phyloP scores from a whole-genome alignment of 106 monocot species.

The Chionographis japonica region DNA sequence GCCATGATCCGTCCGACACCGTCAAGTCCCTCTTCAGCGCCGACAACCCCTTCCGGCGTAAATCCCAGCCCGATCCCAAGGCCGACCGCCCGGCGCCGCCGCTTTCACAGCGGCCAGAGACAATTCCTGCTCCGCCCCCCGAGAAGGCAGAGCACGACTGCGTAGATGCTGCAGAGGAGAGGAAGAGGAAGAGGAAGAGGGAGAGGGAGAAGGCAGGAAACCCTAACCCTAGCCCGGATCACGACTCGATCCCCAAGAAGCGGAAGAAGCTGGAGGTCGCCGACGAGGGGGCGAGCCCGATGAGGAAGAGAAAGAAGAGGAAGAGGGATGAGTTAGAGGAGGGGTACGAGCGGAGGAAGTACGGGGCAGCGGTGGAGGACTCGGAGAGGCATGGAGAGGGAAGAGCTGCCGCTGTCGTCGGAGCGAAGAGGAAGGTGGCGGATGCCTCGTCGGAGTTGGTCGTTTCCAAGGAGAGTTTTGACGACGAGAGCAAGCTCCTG shows the following conservation, averaged over 20 bases:
- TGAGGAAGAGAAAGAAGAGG: slow-evolving; percentile 47
- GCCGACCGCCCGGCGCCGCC: neutral
- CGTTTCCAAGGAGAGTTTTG: slow-evolving; percentile 42
- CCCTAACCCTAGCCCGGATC: neutral
- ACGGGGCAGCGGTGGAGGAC: slow-evolving; percentile 13
- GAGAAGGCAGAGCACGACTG: neutral
- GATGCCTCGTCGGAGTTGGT: slow-evolving; percentile 21
- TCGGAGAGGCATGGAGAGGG: slow-evolving; percentile 9
- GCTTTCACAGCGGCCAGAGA: neutral
- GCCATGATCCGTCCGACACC: neutral
- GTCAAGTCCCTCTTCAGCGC: slow-evolving; percentile 65
- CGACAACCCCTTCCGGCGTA: slow-evolving; percentile 92
- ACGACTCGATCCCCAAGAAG: slow-evolving; percentile 7
- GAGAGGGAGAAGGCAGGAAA: slow-evolving; percentile 14
- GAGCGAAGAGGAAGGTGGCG: slow-evolving; percentile 77
- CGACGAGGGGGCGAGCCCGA: slow-evolving; percentile 5
- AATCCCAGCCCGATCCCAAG: slow-evolving; percentile 24
- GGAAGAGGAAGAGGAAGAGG: slow-evolving; percentile 43
- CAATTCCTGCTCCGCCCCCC: no score
- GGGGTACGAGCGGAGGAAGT: slow-evolving; percentile 39
- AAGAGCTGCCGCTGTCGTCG: slow-evolving; percentile 20
- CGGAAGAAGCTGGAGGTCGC: slow-evolving; percentile 23
- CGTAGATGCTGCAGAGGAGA: neutral
- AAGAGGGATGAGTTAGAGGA: slow-evolving; percentile 71
- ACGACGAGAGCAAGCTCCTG: slow-evolving; percentile 85